A percentile compares a stretch with the other conserved stretches of the same genome.
These are phyloP conservation scores for Penicillium cataractarum DNA, from an alignment of 495 filamentous ascomycete genomes.

Conservation along the genomic window DNA sequence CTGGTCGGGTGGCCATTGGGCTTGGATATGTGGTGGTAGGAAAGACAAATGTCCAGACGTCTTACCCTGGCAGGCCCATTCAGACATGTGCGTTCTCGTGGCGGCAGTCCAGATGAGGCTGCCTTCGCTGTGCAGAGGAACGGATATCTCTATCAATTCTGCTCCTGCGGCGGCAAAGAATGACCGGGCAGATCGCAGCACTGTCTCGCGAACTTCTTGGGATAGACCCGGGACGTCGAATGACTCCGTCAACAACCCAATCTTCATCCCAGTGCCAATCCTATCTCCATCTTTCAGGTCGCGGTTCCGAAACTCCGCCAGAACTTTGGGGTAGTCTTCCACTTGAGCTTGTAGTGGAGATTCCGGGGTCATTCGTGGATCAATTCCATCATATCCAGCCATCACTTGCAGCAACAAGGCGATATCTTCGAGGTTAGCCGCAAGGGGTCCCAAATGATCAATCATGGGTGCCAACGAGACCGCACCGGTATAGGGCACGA, in stretches of 20 bases:
- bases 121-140: not conserved
- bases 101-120: not conserved
- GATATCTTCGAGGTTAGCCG: constrained; percentile 51
- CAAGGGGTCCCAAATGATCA: constrained; percentile 29
- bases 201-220: not conserved
- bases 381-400: constrained; percentile 57
- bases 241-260: not conserved
- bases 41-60: not conserved
- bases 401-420: constrained; percentile 55
- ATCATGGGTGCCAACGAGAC: not conserved
- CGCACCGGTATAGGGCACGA: constrained; percentile 38
- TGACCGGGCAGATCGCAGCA: not conserved
- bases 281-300: not conserved
- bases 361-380: constrained; percentile 52
- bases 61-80: not conserved
- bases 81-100: not conserved
- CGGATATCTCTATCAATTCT: not conserved
- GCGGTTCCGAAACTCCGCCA: not conserved
- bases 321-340: not conserved
- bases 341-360: constrained; percentile 31
- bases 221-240: not conserved
- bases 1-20: not conserved
- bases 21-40: not conserved
- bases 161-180: not conserved
- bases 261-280: not conserved